Percentiles rank a stretch among this genome's conserved stretches.
Evolutionary conservation across 2,329 filamentous ascomycete species (phyloP).

Genomic region (Ascochyta rabiei): DNA sequence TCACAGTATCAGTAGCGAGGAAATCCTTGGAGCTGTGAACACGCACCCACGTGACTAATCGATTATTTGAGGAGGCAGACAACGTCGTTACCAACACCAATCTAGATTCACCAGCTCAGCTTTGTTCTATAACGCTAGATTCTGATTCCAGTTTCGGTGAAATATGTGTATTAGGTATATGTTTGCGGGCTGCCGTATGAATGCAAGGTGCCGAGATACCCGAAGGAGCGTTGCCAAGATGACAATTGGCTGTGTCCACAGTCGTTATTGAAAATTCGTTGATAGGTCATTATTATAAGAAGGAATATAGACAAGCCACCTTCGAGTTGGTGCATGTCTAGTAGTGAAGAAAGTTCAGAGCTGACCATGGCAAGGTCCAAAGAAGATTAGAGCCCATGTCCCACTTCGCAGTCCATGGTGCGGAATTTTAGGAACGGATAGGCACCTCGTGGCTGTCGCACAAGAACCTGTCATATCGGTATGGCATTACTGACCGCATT

Average conservation of each 20-base stretch:
- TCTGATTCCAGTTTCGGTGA: background rate
- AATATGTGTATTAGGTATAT: background rate
- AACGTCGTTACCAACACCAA: no score
- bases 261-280: background rate
- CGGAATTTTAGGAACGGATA: background rate
- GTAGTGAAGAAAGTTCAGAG: background rate
- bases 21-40: background rate
- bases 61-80: background rate
- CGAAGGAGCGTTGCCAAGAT: background rate
- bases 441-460: background rate
- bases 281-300: background rate
- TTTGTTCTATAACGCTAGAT: no score
- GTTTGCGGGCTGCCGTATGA: background rate
- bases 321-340: no score
- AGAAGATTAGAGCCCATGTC: background rate
- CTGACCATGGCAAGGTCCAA: background rate
- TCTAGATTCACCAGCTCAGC: background rate
- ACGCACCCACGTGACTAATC: background rate
- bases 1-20: background rate
- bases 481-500: conserved; percentile 58
- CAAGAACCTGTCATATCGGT: conserved; percentile 41
- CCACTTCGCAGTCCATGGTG: background rate
- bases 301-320: background rate
- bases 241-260: background rate
- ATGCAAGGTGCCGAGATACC: background rate